These are phyloP conservation scores for Corchorus capsularis DNA, from an alignment of 345 rosid species.

Conservation along the genomic window DNA sequence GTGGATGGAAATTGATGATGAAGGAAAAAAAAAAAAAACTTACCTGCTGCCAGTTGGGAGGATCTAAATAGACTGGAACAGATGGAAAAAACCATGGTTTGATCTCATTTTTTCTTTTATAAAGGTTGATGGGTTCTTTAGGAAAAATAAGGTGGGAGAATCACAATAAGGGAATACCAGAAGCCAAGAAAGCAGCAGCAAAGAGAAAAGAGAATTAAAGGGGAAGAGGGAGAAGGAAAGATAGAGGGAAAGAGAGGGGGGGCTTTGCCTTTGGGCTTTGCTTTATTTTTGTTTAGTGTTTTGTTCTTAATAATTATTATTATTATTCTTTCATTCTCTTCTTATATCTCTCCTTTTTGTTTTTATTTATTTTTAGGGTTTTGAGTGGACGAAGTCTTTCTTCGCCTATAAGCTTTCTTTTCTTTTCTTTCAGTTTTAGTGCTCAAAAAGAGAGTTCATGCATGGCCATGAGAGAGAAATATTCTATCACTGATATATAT, in stretches of 20 bases:
- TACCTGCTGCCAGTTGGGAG: constrained; percentile 81
- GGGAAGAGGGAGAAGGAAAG: constrained; percentile 33
- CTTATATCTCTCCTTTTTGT: constrained; percentile 34
- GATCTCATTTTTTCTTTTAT: constrained; percentile 45
- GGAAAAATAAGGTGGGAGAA: constrained; percentile 70
- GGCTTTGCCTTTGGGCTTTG: constrained; percentile 20
- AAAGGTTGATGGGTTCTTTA: constrained; percentile 68
- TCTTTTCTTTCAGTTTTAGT: constrained; percentile 24
- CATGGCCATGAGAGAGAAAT: constrained; percentile 33
- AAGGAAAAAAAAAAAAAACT: constrained; percentile 26
- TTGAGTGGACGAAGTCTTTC: constrained; percentile 60
- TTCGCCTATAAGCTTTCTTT: constrained; percentile 61
- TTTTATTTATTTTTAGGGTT: constrained; percentile 66
- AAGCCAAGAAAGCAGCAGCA: constrained; percentile 35
- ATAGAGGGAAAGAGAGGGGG: constrained; percentile 23
- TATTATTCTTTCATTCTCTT: constrained; percentile 37
- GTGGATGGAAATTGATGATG: constrained; percentile 30
- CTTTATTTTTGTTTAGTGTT: constrained; percentile 26
- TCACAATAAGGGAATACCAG: constrained; percentile 51
- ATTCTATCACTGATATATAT: not conserved
- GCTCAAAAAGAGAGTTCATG: constrained; percentile 38
- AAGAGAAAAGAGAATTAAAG: constrained; percentile 43
- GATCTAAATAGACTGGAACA: constrained; percentile 61
- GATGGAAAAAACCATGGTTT: constrained; percentile 75
- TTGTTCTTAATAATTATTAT: not conserved